Evolutionary conservation across 495 filamentous ascomycete species (phyloP), one percentile per base, ranked within the genome.

Genomic region (Trichoderma reesei): DNA sequence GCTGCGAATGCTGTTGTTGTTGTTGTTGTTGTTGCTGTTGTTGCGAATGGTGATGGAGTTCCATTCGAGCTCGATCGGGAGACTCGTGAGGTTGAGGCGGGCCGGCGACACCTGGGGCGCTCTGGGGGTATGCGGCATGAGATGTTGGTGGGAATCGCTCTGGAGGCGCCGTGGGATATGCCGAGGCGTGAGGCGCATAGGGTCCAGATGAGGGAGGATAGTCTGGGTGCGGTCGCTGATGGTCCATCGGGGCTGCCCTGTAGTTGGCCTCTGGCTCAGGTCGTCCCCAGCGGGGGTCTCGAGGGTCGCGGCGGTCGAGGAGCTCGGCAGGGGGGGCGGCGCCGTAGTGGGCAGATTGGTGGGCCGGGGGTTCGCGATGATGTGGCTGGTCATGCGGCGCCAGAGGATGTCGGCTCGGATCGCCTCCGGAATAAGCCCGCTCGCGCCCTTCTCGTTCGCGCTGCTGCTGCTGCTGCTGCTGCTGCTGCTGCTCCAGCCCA

Each of bases 51-150:
- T 73, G 74, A 66, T 69, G 68, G 3, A 68, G 54, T 36, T 56
- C 65, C 60, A 77, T 71, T n/a, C 76, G 73, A 34, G 75, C 75
- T 0, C 76, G 72, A 10, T 82, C 78, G 2, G 82, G 81, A 13
- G 82, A 83, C 44, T 83, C 81, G 63, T 78, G 80, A 0, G 73
- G 56, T 69, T 76, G 80, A 41, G 74, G 72, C 2, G 68, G 70
- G 6, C 73, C 71, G 4, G 68, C 73, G 13, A 71, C 73, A n/a
- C 75, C 76, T 33, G 72, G 72, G 7, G 74, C 68, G 16, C 73
- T 68, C 44, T 76, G 77, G 36, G 72, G 73, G 59, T 79, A 78
- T 5, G 77, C 72, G 20, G 77, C 69, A 51, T 72, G 79, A n/a
- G 73, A 68, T 4, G 74, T 65, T 3, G 76, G 73, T 11, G 79